Evolutionary conservation across 495 filamentous ascomycete species (phyloP).

Genomic region (Tetracladium marchalianum): DNA sequence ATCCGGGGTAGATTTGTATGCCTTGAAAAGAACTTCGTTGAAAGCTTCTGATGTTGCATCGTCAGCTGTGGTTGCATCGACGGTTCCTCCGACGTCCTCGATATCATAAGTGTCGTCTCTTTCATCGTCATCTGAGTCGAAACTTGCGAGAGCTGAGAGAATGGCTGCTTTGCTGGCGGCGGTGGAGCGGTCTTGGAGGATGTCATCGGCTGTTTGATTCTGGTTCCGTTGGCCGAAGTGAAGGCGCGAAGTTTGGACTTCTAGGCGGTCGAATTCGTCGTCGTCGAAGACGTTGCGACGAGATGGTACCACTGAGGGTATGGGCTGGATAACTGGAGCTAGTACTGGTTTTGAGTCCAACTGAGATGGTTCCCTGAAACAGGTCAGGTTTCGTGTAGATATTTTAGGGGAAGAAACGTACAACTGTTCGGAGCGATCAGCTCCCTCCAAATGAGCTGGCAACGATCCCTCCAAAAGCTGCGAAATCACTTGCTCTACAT

Average conservation of each 20-base stretch:
- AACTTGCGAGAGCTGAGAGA: slow-evolving; percentile 78
- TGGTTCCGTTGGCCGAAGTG: slow-evolving; percentile 66
- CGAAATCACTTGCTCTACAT: slow-evolving; percentile 70
- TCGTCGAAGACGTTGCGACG: slow-evolving; percentile 63
- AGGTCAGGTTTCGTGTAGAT: background rate
- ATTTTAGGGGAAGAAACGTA: slow-evolving; percentile 19
- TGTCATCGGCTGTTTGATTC: slow-evolving; percentile 52
- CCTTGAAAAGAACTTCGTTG: slow-evolving; percentile 50
- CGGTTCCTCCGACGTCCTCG: slow-evolving; percentile 79
- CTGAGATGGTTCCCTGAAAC: slow-evolving; percentile 5
- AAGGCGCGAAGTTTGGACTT: slow-evolving; percentile 47
- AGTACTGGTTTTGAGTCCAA: slow-evolving; percentile 21
- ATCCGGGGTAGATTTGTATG: slow-evolving; percentile 50
- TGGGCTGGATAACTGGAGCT: slow-evolving; percentile 23
- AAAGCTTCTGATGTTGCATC: slow-evolving; percentile 29
- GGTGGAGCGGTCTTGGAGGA: slow-evolving; percentile 36
- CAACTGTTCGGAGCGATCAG: slow-evolving; percentile 46
- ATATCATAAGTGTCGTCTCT: slow-evolving; percentile 95
- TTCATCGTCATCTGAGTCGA: slow-evolving; percentile 94
- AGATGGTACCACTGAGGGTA: slow-evolving; percentile 28
- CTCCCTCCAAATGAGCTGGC: slow-evolving; percentile 46
- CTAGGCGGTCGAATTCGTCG: slow-evolving; percentile 71
- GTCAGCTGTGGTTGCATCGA: slow-evolving; percentile 35
- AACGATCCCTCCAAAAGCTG: slow-evolving; percentile 79
- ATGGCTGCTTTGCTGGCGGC: slow-evolving; percentile 76